Conservation (phyloP, 805 yeast species). For the Pichia membranifaciens region DNA sequence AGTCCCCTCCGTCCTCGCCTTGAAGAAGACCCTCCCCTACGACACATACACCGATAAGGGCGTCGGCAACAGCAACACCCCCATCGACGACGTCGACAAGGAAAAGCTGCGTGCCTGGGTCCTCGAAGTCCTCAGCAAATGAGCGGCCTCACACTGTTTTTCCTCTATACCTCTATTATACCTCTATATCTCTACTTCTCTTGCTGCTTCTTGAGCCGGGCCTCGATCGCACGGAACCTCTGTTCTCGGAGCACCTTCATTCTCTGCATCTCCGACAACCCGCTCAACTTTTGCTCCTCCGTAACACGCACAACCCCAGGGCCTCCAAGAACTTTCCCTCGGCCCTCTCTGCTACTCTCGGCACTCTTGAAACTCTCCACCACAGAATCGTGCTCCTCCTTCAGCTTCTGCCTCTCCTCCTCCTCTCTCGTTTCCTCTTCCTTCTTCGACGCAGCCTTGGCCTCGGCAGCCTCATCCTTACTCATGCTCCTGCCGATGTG, state of each 20-base stretch:
- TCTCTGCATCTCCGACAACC: slow-evolving; percentile 69
- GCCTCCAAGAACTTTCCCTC: not conserved
- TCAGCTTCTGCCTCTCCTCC: slow-evolving; percentile 4
- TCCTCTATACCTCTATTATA: too few species aligned
- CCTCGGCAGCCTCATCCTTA: slow-evolving; percentile 48
- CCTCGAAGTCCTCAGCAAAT: not conserved
- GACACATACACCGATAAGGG: slow-evolving; percentile 33
- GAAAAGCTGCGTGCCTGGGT: slow-evolving; percentile 13
- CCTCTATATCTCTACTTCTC: not conserved
- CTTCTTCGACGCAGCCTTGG: slow-evolving; percentile 13
- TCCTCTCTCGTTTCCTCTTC: not conserved
- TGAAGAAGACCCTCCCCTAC: slow-evolving; percentile 57
- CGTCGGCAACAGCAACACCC: slow-evolving; percentile 17
- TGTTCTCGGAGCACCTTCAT: slow-evolving; percentile 84
- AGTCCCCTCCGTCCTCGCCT: slow-evolving; percentile 63
- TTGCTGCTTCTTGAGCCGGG: slow-evolving; percentile 45
- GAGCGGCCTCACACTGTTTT: too few species aligned
- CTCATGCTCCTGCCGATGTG: slow-evolving; percentile 57
- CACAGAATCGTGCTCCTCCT: slow-evolving; percentile 9
- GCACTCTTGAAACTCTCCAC: slow-evolving; percentile 6
- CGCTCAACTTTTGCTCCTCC: slow-evolving; percentile 43
- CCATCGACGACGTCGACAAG: slow-evolving; percentile 6
- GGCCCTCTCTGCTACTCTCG: not conserved
- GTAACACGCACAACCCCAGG: slow-evolving; percentile 12
- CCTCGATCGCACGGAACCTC: slow-evolving; percentile 95